These are phyloP conservation scores for Tulasnella sp. DNA, from an alignment of 768 basidiomycete species.

Conservation along the genomic window DNA sequence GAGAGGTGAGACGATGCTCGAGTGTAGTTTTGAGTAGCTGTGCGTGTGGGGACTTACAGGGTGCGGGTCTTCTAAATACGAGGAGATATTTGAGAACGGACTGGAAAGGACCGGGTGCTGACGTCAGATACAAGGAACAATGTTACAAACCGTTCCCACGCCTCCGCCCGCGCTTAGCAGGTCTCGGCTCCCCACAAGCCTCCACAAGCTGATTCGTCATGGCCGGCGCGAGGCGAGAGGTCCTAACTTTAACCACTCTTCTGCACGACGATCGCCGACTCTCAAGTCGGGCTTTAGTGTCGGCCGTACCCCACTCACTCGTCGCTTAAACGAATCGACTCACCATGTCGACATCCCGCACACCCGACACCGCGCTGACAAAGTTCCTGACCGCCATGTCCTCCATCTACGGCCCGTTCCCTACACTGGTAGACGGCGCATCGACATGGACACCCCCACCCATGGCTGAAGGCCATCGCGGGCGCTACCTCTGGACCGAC, in stretches of 20 bases:
- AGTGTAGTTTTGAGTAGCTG: not conserved
- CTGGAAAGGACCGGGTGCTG: not conserved
- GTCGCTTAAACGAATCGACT: not conserved
- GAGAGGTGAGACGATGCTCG: slow-evolving; percentile 4
- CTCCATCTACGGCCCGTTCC: slow-evolving; percentile 38
- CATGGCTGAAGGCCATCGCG: slow-evolving; percentile 39
- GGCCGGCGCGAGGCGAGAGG: not conserved
- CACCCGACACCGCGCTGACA: not conserved
- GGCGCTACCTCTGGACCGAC: slow-evolving; percentile 45
- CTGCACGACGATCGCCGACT: not conserved
- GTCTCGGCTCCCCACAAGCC: not conserved
- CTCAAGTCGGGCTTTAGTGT: not conserved
- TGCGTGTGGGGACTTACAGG: not conserved
- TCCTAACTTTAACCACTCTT: not conserved
- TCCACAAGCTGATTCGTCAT: not conserved
- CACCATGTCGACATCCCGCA: not conserved
- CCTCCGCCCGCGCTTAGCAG: not conserved
- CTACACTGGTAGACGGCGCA: slow-evolving; percentile 25
- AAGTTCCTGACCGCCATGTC: slow-evolving; percentile 39
- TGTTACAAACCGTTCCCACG: not conserved
- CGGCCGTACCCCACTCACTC: not conserved
- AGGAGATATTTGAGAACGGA: slow-evolving; percentile 17
- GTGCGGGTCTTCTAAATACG: not conserved
- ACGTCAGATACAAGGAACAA: slow-evolving; percentile 6
- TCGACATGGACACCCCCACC: slow-evolving; percentile 38